Evolutionary conservation across 2,329 filamentous ascomycete species (phyloP).

Genomic region (Fusarium duplospermum): DNA sequence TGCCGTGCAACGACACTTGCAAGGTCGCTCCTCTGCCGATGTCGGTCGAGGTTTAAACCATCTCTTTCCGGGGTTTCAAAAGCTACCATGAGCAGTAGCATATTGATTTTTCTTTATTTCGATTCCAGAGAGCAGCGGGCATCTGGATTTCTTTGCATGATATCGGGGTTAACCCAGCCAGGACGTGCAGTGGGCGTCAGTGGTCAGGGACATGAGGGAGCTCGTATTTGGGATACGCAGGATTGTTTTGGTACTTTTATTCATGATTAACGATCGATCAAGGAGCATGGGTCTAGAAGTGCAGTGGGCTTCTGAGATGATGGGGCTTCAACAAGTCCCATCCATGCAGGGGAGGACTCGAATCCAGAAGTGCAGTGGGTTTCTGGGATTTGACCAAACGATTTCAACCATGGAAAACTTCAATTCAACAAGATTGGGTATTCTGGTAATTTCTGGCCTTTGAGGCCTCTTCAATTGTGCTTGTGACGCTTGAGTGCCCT

Average conservation of each 20-base stretch:
- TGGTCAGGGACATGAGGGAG: not conserved
- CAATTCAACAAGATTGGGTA: constrained; percentile 3
- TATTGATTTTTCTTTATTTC: not conserved
- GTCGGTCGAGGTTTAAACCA: constrained; percentile 38
- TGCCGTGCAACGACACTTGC: constrained; percentile 42
- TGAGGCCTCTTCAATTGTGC: not conserved
- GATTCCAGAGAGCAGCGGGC: not conserved
- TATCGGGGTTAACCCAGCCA: not conserved
- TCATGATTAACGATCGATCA: constrained; percentile 14
- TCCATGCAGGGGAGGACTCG: not conserved
- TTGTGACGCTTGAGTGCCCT: not conserved
- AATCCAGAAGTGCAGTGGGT: constrained; percentile 42
- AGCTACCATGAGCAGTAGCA: not conserved
- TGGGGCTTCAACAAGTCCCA: constrained; percentile 32
- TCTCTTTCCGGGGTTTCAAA: not conserved
- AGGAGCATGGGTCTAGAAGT: constrained; percentile 16
- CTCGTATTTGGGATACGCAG: not conserved
- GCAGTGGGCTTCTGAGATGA: constrained; percentile 30
- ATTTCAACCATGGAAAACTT: constrained; percentile 22
- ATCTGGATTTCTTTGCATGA: not conserved
- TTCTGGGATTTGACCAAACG: constrained; percentile 29
- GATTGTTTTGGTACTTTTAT: not conserved
- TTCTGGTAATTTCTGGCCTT: not conserved
- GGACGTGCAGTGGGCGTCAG: constrained; percentile 44
- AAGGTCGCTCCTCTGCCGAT: constrained; percentile 37